Evolutionary conservation across 805 yeast genomes (phyloP).

Genomic region (Ogataea paraovalis): DNA sequence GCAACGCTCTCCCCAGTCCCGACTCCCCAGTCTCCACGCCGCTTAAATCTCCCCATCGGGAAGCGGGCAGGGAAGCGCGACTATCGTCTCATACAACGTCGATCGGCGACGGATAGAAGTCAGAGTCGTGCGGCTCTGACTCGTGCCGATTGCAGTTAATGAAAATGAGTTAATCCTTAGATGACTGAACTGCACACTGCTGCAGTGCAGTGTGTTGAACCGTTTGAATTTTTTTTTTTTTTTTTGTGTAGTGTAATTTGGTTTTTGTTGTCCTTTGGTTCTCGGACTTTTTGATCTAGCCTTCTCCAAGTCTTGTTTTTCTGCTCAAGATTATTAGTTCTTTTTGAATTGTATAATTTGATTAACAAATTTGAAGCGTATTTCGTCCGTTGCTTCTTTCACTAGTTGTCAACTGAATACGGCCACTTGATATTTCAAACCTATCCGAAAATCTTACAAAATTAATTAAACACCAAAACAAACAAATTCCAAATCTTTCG

Average conservation of each 20-base stretch:
- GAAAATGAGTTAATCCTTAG: not conserved
- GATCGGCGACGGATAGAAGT: not conserved
- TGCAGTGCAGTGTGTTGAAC: not conserved
- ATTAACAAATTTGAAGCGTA: not conserved
- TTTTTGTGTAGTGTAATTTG: not conserved
- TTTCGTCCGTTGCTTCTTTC: conserved; percentile 1
- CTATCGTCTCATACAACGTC: no score
- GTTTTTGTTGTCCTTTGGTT: no score
- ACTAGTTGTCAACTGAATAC: conserved; percentile 1
- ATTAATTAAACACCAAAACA: no score
- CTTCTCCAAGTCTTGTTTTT: not conserved
- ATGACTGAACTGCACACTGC: not conserved
- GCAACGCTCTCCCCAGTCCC: no score
- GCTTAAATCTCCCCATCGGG: no score
- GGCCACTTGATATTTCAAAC: not conserved
- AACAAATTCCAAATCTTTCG: not conserved
- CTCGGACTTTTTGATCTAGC: not conserved
- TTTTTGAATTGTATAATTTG: not conserved
- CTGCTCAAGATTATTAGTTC: not conserved
- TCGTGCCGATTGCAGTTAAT: not conserved
- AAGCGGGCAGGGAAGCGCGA: no score
- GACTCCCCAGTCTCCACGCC: no score
- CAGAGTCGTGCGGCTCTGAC: not conserved
- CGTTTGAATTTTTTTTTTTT: not conserved
- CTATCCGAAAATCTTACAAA: not conserved